Percentiles rank a stretch among this genome's conserved stretches.
Conservation (phyloP, 306 rosid genomes). For the Macrotyloma uniflorum region DNA sequence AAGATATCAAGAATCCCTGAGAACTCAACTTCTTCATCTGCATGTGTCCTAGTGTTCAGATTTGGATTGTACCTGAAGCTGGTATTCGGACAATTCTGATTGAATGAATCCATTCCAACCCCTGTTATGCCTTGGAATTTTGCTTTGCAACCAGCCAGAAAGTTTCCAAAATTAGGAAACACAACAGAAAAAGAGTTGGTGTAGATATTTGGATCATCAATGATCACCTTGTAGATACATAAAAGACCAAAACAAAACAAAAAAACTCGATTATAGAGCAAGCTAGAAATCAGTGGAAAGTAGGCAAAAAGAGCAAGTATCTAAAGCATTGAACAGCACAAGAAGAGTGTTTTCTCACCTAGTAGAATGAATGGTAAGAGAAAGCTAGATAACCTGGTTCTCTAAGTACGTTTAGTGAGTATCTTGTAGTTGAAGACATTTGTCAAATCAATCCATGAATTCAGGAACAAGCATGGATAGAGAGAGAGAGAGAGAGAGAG, state of each 20-base stretch:
- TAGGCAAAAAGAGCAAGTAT: background rate
- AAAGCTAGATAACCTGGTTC: background rate
- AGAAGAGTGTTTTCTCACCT: constrained; percentile 18
- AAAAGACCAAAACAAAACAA: background rate
- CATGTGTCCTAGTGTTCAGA: constrained; percentile 39
- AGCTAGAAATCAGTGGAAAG: background rate
- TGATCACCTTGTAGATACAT: constrained; percentile 7
- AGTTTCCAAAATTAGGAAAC: constrained; percentile 21
- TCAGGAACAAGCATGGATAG: constrained; percentile 37
- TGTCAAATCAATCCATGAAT: constrained; percentile 36
- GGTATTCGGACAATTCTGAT: constrained; percentile 42
- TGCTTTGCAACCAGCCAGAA: constrained; percentile 3
- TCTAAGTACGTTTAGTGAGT: background rate
- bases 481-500: no score
- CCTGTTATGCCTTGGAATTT: background rate
- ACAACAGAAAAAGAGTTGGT: constrained; percentile 30
- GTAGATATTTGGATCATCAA: constrained; percentile 11
- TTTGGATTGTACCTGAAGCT: constrained; percentile 62
- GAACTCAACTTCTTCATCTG: constrained; percentile 48
- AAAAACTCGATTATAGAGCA: background rate
- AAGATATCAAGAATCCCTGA: constrained; percentile 69
- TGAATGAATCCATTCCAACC: constrained; percentile 68
- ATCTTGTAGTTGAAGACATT: constrained; percentile 19
- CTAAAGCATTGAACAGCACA: background rate
- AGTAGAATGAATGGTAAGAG: background rate